A percentile compares a stretch with the other conserved stretches of the same genome.
Evolutionary conservation across 2,329 filamentous ascomycete genomes (phyloP).

Genomic region (Nemania bipapillata): DNA sequence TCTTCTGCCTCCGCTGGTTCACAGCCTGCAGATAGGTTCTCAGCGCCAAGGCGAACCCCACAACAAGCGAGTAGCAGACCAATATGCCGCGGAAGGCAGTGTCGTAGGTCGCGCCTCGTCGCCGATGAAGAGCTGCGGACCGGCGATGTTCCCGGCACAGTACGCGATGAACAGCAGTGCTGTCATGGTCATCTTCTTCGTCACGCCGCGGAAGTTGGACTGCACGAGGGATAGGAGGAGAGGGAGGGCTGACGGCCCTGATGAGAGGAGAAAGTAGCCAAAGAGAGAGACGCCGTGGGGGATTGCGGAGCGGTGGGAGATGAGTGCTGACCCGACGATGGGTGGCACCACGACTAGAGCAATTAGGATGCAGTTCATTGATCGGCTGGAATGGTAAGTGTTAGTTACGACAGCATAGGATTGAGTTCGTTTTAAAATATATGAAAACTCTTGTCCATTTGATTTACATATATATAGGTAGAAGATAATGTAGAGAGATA

Average conservation of each 20-base stretch:
- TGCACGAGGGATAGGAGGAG: conserved; percentile 66
- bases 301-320: conserved; percentile 59
- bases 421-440: no score
- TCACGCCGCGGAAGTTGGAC: conserved; percentile 66
- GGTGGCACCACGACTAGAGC: conserved; percentile 62
- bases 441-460: no score
- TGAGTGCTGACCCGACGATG: conserved; percentile 64
- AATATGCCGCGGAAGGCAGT: conserved; percentile 67
- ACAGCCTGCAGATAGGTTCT: conserved; percentile 60
- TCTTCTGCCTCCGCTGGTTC: conserved; percentile 57
- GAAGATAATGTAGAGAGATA: background rate
- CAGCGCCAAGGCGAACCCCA: conserved; percentile 57
- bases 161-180: conserved; percentile 66
- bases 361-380: conserved; percentile 64
- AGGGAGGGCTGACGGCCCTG: conserved; percentile 65
- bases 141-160: conserved; percentile 66
- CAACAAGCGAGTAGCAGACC: conserved; percentile 65
- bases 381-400: conserved; percentile 48
- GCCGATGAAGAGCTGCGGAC: conserved; percentile 65
- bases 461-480: background rate
- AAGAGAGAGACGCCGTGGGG: conserved; percentile 61
- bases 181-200: conserved; percentile 70
- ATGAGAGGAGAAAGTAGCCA: conserved; percentile 67
- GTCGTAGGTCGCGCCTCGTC: conserved; percentile 61
- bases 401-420: no score